Evolutionary conservation across 2,329 filamentous ascomycete genomes (phyloP), one percentile per base, ranked within the genome.

Genomic region (Cryphonectria nitschkei): DNA sequence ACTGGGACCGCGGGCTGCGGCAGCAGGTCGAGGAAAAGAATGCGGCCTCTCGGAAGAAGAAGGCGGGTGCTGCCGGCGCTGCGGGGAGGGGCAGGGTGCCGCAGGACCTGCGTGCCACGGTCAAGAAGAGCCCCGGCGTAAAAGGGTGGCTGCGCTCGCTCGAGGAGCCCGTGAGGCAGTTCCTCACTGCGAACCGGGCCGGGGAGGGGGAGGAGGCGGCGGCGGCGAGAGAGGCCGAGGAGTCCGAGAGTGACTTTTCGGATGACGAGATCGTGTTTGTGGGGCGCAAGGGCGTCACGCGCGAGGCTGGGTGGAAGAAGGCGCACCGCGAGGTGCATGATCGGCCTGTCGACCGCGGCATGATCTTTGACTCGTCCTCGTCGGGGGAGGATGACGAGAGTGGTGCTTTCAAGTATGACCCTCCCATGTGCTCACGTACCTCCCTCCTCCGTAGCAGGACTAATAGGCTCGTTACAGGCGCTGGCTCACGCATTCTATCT

Each of bases 231-330:
- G 76, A 74, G 72, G 65, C 46, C 6, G 73, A 76, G 34, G 76
- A 73, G 9, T 74, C 75, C 14, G 76, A 74, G 72, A 77, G 65
- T 11, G 73, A 52, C 70, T 72, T 70, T 29, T 72, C 70, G 41
- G 94, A 97, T 73, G 94, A 97, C 73, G 94, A 97, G 82, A 94
- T 98, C 74, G 94, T 98, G 14, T 98, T 98, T 79, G 90, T 97
- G 6, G 95, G 93, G 1, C 84, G 76, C 79, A 90, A 82, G 86
- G 91, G 46, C 19, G 79, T 77, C 68, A 64, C 78, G 73, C 75
- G 73, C 32, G 75, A 79, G 74, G 84, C 72, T 82, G 82, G 82
- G 61, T 86, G 85, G 77, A 87, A 86, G 78, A 82, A 81, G 76
- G 85, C 85, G 2, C 81, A 85, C 56, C 83, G 87, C 58, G 83